These are phyloP conservation scores for Microcyclospora tardicrescens DNA, from an alignment of 2,329 filamentous ascomycete species.

Conservation along the genomic window DNA sequence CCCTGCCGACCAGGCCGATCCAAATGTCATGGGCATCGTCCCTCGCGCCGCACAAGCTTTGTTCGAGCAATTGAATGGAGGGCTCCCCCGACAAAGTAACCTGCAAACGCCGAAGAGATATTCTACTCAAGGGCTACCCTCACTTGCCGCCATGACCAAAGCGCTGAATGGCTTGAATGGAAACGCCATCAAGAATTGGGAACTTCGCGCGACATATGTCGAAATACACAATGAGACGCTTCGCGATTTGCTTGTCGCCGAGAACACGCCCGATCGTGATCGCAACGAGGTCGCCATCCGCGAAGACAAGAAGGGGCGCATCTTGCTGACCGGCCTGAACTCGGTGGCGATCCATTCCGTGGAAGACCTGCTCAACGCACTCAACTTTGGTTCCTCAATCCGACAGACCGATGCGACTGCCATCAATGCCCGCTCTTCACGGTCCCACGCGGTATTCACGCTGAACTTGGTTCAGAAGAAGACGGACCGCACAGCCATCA, in stretches of 20 bases:
- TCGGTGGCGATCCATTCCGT: slow-evolving; percentile 82
- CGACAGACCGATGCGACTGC: slow-evolving; percentile 94
- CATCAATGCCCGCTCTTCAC: slow-evolving; percentile 93
- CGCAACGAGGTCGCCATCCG: slow-evolving; percentile 76
- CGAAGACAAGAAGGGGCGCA: slow-evolving; percentile 88
- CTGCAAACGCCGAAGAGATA: slow-evolving; percentile 70
- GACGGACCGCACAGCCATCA: slow-evolving; percentile 33
- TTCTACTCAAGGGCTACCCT: slow-evolving; percentile 45
- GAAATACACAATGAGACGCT: slow-evolving; percentile 96
- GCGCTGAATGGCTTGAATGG: slow-evolving; percentile 8
- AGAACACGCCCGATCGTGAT: slow-evolving; percentile 55
- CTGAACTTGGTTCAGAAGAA: slow-evolving; percentile 85
- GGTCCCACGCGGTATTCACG: slow-evolving; percentile 94
- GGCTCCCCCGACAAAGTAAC: slow-evolving; percentile 52
- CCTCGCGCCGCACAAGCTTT: slow-evolving; percentile 75
- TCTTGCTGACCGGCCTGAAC: slow-evolving; percentile 78
- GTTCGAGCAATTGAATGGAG: slow-evolving; percentile 72
- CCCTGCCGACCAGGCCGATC: slow-evolving; percentile 45
- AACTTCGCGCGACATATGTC: slow-evolving; percentile 62
- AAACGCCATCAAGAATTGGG: slow-evolving; percentile 62
- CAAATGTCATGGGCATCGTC: slow-evolving; percentile 62
- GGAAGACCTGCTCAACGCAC: slow-evolving; percentile 75
- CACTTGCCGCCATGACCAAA: slow-evolving; percentile 31
- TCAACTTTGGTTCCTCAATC: slow-evolving; percentile 87
- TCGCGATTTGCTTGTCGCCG: slow-evolving; percentile 74